Percentiles rank a stretch among this genome's conserved stretches.
These are phyloP conservation scores for Apiotrichum siamense DNA, from an alignment of 1,284 basidiomycete genomes.

Conservation along the genomic window DNA sequence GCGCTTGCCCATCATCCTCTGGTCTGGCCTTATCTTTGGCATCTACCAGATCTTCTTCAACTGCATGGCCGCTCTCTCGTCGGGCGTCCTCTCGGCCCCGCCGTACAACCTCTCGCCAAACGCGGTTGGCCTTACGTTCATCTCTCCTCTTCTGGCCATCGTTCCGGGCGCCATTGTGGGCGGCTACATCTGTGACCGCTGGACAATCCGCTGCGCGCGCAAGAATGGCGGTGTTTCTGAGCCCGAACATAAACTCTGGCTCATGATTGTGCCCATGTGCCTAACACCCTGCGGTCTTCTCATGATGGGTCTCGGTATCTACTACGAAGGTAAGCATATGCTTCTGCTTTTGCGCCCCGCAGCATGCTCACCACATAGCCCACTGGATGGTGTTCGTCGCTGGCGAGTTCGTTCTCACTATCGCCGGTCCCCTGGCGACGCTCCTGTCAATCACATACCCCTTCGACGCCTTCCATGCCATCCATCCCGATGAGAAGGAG, in stretches of 20 bases:
- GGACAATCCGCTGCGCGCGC: slow-evolving; percentile 10
- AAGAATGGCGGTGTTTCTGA: slow-evolving; percentile 19
- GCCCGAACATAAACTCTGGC: slow-evolving; percentile 20
- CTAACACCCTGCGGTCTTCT: slow-evolving; percentile 17
- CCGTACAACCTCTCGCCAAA: slow-evolving; percentile 25
- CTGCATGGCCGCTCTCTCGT: slow-evolving; percentile 19
- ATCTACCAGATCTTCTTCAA: slow-evolving; percentile 24
- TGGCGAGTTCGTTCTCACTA: slow-evolving; percentile 19
- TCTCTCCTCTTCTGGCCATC: slow-evolving; percentile 20
- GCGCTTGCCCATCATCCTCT: slow-evolving; percentile 15
- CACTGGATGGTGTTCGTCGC: slow-evolving; percentile 27
- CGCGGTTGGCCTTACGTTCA: slow-evolving; percentile 20
- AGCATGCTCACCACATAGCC: neutral
- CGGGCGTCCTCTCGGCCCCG: slow-evolving; percentile 14
- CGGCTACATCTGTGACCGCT: slow-evolving; percentile 7
- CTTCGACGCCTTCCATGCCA: slow-evolving; percentile 14
- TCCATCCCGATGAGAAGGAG: slow-evolving; percentile 2
- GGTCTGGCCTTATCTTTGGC: slow-evolving; percentile 16
- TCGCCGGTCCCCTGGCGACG: slow-evolving; percentile 20
- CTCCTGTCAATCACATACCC: slow-evolving; percentile 18
- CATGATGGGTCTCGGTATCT: slow-evolving; percentile 24
- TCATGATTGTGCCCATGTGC: slow-evolving; percentile 13
- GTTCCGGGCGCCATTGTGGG: slow-evolving; percentile 19
- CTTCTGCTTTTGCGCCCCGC: neutral
- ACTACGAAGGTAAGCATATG: slow-evolving; percentile 18